Evolutionary conservation across 2,329 filamentous ascomycete species (phyloP), one percentile per base, ranked within the genome.

Genomic region (Colletotrichum sp.): DNA sequence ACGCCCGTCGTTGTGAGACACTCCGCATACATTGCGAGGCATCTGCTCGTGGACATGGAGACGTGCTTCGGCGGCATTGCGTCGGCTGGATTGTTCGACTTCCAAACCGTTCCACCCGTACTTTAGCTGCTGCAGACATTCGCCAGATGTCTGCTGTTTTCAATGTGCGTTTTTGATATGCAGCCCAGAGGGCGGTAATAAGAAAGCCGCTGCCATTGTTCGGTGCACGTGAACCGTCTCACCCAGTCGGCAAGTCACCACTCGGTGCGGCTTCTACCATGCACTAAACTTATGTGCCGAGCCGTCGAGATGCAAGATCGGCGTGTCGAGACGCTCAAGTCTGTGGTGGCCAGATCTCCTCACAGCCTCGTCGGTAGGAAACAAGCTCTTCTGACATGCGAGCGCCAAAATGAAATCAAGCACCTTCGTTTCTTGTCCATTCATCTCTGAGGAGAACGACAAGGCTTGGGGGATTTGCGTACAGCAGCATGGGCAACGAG

Each of bases 1-100:
- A 63, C 70, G 69, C 55, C 73, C 73, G 69, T 48, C 73, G 21
- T 67, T 32, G 43, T 75, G 73, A 73, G 70, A 75, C 73, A 75
- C 60, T 59, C 73, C 52, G 64, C 57, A 64, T 52, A 28, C 57
- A 65, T 28, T 30, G 59, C 57, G 57, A 73, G 21, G 48, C 63
- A 52, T 64, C 63, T 26, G 24, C n/a, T 57, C n/a, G 15, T 52
- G 24, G 48, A 15, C 18, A 63, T 39, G 21, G 32, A 48, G 43
- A 21, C 43, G n/a, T 48, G 48, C 36, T 30, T 61, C 55, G n/a
- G 36, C 48, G 24, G 67, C 36, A 55, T 28, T 34, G 60, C 61
- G 65, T 18, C 28, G 36, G 55, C 39, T 59, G 68, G 18, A n/a
- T 30, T n/a, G 34, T 32, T 48, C 61, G 24, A 63, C 43, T 26